Percentiles rank a stretch among this genome's conserved stretches.
Conservation (phyloP, 805 yeast species). For the Wickerhamomyces ciferrii region DNA sequence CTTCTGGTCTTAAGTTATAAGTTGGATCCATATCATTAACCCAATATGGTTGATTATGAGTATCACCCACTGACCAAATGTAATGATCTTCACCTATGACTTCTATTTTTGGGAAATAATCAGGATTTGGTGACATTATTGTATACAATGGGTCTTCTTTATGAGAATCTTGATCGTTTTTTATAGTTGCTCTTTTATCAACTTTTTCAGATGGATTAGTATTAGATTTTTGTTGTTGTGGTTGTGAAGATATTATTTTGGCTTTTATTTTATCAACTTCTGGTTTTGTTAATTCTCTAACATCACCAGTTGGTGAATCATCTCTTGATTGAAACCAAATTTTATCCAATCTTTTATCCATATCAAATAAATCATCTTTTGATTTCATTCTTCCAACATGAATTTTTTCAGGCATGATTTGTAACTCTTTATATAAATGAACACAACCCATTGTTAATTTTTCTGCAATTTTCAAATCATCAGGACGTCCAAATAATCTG, state of each 20-base stretch:
- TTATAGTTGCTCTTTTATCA: not conserved
- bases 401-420: slow-evolving; percentile 39
- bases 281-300: slow-evolving; percentile 1
- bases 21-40: slow-evolving; percentile 29
- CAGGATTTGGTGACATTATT: not conserved
- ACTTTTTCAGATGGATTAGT: no score
- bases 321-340: slow-evolving; percentile 6
- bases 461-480: slow-evolving; percentile 34
- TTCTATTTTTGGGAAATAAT: not conserved
- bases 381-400: slow-evolving; percentile 21
- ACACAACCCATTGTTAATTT: slow-evolving; percentile 45
- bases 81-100: slow-evolving; percentile 5
- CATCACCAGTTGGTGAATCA: slow-evolving; percentile 2
- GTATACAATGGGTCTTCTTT: not conserved
- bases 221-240: no score
- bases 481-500: slow-evolving; percentile 29
- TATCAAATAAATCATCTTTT: slow-evolving; percentile 19
- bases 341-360: slow-evolving; percentile 7
- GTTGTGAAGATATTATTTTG: not conserved
- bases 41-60: slow-evolving; percentile 23
- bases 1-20: slow-evolving; percentile 53
- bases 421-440: slow-evolving; percentile 33
- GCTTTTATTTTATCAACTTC: not conserved
- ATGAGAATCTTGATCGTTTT: not conserved
- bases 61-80: slow-evolving; percentile 6